Conservation (phyloP, 768 basidiomycete species). For the Collybiopsis confluens region DNA sequence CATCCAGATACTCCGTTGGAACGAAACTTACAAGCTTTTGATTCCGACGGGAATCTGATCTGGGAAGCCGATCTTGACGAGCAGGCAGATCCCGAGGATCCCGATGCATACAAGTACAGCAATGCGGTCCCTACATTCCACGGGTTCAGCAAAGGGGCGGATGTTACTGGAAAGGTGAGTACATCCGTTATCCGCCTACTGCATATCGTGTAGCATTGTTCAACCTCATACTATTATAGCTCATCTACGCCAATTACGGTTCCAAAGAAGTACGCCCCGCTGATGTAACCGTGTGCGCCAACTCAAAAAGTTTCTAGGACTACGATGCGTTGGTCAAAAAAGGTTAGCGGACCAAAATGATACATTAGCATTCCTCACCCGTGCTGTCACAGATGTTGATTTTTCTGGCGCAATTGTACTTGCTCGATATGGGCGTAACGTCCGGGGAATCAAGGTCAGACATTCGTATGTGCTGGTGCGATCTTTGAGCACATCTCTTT, state of each 20-base stretch:
- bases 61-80: constrained; percentile 69
- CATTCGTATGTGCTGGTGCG: neutral
- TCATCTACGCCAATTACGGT: constrained; percentile 65
- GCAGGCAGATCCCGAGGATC: constrained; percentile 59
- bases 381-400: constrained; percentile 42
- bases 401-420: constrained; percentile 57
- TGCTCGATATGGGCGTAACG: constrained; percentile 68
- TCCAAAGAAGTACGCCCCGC: constrained; percentile 16
- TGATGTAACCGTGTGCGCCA: neutral
- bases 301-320: constrained; percentile 29
- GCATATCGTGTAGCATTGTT: too few relatives aligned
- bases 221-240: constrained; percentile 18
- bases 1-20: constrained; percentile 58
- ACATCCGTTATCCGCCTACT: too few relatives aligned
- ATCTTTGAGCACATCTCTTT: constrained; percentile 6
- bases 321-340: constrained; percentile 54
- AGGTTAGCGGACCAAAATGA: constrained; percentile 26
- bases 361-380: neutral
- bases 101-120: constrained; percentile 54
- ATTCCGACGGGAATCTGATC: constrained; percentile 39
- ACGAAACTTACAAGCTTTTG: constrained; percentile 50
- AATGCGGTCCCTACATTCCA: constrained; percentile 64
- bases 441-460: constrained; percentile 80
- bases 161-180: constrained; percentile 56
- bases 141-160: constrained; percentile 63